Conservation (phyloP, 805 yeast genomes). For the Saccharomyces kudriavzevii region DNA sequence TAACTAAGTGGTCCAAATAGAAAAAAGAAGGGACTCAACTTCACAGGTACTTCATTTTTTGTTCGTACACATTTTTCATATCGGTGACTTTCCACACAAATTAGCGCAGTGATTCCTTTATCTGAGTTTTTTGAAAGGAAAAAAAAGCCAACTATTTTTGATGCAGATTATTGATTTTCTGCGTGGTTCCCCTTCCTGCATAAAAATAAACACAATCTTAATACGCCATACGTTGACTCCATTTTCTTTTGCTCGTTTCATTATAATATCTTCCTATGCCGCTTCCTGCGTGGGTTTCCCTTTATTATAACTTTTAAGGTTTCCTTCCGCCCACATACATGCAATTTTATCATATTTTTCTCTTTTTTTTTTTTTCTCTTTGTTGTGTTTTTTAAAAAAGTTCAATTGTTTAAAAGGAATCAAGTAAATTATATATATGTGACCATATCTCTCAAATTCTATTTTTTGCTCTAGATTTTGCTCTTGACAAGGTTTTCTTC, state of each 20-base stretch:
- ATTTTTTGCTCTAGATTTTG: background rate
- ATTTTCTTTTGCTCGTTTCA: background rate
- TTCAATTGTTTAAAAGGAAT: background rate
- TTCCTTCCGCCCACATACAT: background rate
- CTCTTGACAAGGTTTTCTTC: background rate
- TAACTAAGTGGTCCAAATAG: background rate
- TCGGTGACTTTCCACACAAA: background rate
- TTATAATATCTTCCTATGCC: background rate
- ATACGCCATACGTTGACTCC: background rate
- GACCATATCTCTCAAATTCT: background rate
- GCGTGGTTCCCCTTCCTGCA: background rate
- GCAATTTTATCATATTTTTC: background rate
- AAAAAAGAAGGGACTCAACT: background rate
- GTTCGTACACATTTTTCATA: background rate
- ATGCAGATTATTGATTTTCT: background rate
- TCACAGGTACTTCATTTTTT: background rate
- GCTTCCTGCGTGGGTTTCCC: background rate
- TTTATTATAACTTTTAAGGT: background rate
- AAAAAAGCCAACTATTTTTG: background rate
- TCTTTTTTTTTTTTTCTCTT: background rate
- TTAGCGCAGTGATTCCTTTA: background rate
- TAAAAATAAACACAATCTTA: background rate
- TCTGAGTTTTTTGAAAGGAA: background rate
- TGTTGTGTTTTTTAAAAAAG: background rate
- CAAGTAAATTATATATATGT: background rate